Evolutionary conservation across 148 eudicot species (phyloP), one percentile per base, ranked within the genome.

Genomic region (Rhododendron mucronatum): DNA sequence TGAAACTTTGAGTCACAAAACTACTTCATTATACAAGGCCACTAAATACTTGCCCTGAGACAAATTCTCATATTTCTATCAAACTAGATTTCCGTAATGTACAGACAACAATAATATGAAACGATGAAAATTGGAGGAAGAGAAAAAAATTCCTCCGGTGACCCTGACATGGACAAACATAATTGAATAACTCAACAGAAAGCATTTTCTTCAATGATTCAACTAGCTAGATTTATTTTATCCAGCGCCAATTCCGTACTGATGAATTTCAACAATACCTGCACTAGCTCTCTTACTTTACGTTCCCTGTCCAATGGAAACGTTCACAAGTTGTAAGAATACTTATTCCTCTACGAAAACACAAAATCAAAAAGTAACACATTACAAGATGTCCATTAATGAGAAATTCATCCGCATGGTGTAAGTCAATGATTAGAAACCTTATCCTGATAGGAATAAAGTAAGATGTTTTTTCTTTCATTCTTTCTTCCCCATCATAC

Each of bases 241-340:
- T 90, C 90, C 84, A 97, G 92, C 12, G 92, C 95, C 89, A 97
- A 86, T 75, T 95, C 92, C 39, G 87, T 86, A 61, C 94, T 88
- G 50, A 93, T 89, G 63, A 95, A 93, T 90, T 92, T 91, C 84
- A 95, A 94, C 85, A 95, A 86, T 50, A 91, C 91, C 84, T 90
- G 98, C 82, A 94, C 96, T 86, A 95, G 91, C 86, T 97, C 98
- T 89, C 99, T 95, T 78, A 97, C 93, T 88, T 88, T 90, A 15
- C 90, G 82, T 88, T 97, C 96, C 95, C 99, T 97, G 98, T 80
- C 77, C 61, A 90, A 33, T 9, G 14, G 59, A 63, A 84, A 87
- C 73, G 26, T 39, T 18, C 67, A 76, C 73, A 84, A 61, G 30
- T 50, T 28, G 33, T 71, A 50, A 44, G 76, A 33, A 47, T 84